A percentile compares a stretch with the other conserved stretches of the same genome.
phyloP scores from a whole-genome alignment of 495 filamentous ascomycete species.

The Neurospora cerealis region DNA sequence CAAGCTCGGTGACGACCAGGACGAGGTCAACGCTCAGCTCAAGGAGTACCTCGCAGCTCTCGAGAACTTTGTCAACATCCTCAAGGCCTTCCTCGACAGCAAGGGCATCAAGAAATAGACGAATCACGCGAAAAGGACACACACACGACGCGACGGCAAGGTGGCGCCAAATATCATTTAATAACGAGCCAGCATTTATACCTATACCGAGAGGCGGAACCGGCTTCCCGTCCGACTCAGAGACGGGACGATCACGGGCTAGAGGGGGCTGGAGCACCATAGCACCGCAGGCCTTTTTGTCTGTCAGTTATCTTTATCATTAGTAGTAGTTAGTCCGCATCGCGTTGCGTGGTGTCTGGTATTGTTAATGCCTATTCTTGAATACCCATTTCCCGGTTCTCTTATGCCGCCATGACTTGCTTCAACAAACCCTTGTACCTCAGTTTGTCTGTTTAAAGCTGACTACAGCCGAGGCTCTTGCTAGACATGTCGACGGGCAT shows the following conservation, averaged over 20 bases:
- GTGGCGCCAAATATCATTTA: not conserved
- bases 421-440: not conserved
- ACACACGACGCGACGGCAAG: not conserved
- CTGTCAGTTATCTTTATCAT: not conserved
- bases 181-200: not conserved
- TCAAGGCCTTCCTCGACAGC: conserved; percentile 60
- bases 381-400: not conserved
- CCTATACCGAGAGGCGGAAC: not conserved
- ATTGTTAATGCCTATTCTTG: not conserved
- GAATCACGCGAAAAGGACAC: conserved; percentile 16
- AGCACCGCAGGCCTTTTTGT: not conserved
- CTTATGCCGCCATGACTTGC: not conserved
- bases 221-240: not conserved
- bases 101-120: conserved; percentile 66
- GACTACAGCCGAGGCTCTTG: not conserved
- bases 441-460: not conserved
- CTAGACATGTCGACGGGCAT: too few species aligned
- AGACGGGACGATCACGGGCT: not conserved
- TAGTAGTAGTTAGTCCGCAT: not conserved
- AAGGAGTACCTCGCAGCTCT: conserved; percentile 61
- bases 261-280: not conserved
- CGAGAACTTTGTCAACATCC: conserved; percentile 60
- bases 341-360: not conserved
- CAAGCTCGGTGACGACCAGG: conserved; percentile 65
- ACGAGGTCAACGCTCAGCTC: conserved; percentile 50